Conservation (phyloP, 495 filamentous ascomycete species). For the Diplogelasinospora grovesii region DNA sequence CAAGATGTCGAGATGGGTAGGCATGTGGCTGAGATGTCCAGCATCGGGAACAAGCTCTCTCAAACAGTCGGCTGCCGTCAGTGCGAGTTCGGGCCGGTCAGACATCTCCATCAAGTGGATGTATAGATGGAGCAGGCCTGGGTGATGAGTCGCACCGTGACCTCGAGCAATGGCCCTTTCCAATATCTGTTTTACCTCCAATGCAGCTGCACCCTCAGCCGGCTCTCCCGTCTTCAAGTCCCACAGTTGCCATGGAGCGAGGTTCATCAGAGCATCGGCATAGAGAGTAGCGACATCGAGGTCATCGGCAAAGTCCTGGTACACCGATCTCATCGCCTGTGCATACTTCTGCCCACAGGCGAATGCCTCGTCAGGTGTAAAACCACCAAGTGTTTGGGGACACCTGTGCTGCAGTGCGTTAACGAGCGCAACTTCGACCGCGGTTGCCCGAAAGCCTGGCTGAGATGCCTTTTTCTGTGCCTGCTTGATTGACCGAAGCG, state of each 20-base stretch:
- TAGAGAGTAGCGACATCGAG: slow-evolving; percentile 56
- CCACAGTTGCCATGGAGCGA: slow-evolving; percentile 64
- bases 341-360: slow-evolving; percentile 54
- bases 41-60: slow-evolving; percentile 57
- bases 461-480: slow-evolving; percentile 32
- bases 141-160: slow-evolving; percentile 51
- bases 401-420: slow-evolving; percentile 51
- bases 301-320: slow-evolving; percentile 46
- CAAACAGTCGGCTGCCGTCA: slow-evolving; percentile 51
- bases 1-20: slow-evolving; percentile 60
- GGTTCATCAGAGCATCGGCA: slow-evolving; percentile 62
- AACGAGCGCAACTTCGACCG: slow-evolving; percentile 52
- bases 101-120: slow-evolving; percentile 76
- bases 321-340: slow-evolving; percentile 52
- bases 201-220: slow-evolving; percentile 43
- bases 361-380: no score
- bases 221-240: slow-evolving; percentile 53
- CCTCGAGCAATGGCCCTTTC: slow-evolving; percentile 43
- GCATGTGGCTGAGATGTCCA: slow-evolving; percentile 71
- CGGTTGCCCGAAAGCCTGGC: slow-evolving; percentile 10
- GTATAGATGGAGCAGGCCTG: slow-evolving; percentile 62
- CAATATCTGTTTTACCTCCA: slow-evolving; percentile 51
- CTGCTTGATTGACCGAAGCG: slow-evolving; percentile 35
- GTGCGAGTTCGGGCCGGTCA: slow-evolving; percentile 48
- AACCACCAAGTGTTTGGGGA: slow-evolving; percentile 32